These are phyloP conservation scores for Selaginella moellendorffii DNA, from an alignment of 75 land plant genomes.

Conservation along the genomic window DNA sequence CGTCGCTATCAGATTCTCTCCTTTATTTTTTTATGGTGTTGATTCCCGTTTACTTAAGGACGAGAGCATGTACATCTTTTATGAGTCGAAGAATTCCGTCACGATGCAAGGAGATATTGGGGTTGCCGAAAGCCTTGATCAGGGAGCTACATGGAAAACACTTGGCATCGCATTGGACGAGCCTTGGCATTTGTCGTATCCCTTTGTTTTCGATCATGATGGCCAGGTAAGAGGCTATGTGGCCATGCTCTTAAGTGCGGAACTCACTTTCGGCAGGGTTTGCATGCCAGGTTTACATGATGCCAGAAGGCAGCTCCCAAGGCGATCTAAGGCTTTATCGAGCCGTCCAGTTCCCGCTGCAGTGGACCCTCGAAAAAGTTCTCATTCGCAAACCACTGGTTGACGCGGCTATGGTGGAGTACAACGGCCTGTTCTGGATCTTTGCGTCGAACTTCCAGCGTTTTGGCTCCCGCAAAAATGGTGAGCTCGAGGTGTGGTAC, in stretches of 20 bases:
- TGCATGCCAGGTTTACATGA: conserved; percentile 64
- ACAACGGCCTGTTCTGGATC: conserved; percentile 53
- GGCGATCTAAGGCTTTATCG: conserved; percentile 73
- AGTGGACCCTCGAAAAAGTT: conserved; percentile 61
- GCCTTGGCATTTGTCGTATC: conserved; percentile 89
- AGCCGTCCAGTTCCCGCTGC: conserved; percentile 57
- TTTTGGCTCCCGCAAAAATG: conserved; percentile 54
- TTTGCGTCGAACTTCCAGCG: conserved; percentile 70
- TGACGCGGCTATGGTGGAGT: conserved; percentile 47
- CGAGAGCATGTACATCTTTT: conserved; percentile 56
- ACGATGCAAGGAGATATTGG: conserved; percentile 91
- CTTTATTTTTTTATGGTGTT: too few relatives aligned
- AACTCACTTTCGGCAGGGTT: background rate
- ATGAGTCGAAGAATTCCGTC: conserved; percentile 74
- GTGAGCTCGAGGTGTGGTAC: conserved; percentile 80
- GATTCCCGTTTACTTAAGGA: too few relatives aligned
- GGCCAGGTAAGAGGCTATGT: conserved; percentile 40
- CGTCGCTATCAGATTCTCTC: too few relatives aligned
- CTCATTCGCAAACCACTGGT: conserved; percentile 58
- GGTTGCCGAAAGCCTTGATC: conserved; percentile 63
- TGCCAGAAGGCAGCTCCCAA: conserved; percentile 72
- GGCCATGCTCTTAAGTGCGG: background rate
- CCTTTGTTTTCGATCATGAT: conserved; percentile 50
- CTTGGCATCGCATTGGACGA: conserved; percentile 77
- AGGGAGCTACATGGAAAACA: conserved; percentile 66